A percentile compares a stretch with the other conserved stretches of the same genome.
phyloP scores from a whole-genome alignment of 495 filamentous ascomycete species.

The Hypoxylon rickii region DNA sequence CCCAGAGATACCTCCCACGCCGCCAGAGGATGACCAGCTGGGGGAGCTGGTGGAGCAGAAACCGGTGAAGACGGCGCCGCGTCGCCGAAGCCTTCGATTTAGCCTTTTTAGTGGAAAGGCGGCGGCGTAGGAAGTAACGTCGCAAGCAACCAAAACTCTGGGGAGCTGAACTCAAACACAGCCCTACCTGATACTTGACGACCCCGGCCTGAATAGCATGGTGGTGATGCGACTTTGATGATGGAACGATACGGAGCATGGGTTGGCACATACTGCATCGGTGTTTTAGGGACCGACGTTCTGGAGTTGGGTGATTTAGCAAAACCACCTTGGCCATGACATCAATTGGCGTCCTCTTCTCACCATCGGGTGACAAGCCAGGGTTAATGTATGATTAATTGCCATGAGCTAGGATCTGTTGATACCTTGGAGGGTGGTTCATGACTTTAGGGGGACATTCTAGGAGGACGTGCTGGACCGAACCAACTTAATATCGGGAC shows the following conservation, averaged over 20 bases:
- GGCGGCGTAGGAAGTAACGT: constrained; percentile 1
- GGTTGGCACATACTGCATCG: constrained; percentile 18
- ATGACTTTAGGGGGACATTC: constrained; percentile 3
- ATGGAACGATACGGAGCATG: constrained; percentile 12
- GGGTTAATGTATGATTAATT: constrained; percentile 14
- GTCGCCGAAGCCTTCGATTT: constrained; percentile 36
- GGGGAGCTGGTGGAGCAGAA: constrained; percentile 27
- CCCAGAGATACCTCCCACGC: constrained; percentile 38
- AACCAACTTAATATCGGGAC: neutral
- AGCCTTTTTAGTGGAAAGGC: constrained; percentile 34
- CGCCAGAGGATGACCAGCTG: constrained; percentile 35
- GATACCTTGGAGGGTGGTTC: constrained; percentile 2
- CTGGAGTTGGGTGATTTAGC: constrained; percentile 15
- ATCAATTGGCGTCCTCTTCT: constrained; percentile 7
- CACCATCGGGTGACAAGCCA: constrained; percentile 7
- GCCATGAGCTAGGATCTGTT: constrained; percentile 1
- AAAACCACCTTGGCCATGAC: constrained; percentile 1
- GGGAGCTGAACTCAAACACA: neutral
- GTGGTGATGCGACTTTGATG: constrained; percentile 2
- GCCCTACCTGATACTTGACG: neutral
- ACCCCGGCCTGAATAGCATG: neutral
- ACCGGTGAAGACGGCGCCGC: constrained; percentile 30
- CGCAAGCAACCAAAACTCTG: neutral
- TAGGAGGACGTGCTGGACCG: neutral
- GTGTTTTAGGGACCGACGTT: constrained; percentile 1